phyloP scores from a whole-genome alignment of 148 eudicot genomes.

The Talinum fruticosum region DNA sequence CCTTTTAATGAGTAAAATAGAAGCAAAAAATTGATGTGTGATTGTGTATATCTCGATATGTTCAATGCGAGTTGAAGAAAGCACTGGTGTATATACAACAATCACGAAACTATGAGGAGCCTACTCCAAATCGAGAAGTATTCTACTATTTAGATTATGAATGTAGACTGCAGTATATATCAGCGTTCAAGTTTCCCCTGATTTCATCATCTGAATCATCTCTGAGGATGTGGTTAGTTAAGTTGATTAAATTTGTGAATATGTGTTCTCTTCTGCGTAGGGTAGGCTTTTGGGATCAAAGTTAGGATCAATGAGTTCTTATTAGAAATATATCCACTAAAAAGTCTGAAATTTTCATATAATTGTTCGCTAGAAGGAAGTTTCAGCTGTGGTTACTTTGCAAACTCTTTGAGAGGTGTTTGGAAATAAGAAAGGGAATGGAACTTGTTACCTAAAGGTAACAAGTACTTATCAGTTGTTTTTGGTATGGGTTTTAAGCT shows the following conservation, averaged over 20 bases:
- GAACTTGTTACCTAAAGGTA: too few relatives aligned
- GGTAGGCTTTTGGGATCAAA: neutral
- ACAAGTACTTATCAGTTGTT: too few relatives aligned
- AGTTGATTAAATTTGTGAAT: neutral
- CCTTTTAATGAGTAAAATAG: neutral
- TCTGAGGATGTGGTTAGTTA: neutral
- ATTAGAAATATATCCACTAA: too few relatives aligned
- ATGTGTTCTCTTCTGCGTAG: too few relatives aligned
- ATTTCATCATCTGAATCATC: neutral
- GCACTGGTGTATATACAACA: constrained; percentile 6
- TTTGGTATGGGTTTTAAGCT: too few relatives aligned
- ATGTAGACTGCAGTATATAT: neutral
- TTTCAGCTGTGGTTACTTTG: too few relatives aligned
- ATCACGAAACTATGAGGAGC: neutral
- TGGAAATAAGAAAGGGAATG: too few relatives aligned
- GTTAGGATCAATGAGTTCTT: too few relatives aligned
- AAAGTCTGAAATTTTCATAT: too few relatives aligned
- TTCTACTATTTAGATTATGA: neutral
- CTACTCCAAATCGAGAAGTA: neutral
- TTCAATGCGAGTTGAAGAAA: neutral
- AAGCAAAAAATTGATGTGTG: constrained; percentile 6
- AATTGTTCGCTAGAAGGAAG: too few relatives aligned
- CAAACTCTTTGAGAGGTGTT: too few relatives aligned
- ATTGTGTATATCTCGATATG: neutral
- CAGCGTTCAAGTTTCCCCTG: neutral